phyloP scores from a whole-genome alignment of 2,329 filamentous ascomycete genomes.

The Microdochium trichocladiopsis region DNA sequence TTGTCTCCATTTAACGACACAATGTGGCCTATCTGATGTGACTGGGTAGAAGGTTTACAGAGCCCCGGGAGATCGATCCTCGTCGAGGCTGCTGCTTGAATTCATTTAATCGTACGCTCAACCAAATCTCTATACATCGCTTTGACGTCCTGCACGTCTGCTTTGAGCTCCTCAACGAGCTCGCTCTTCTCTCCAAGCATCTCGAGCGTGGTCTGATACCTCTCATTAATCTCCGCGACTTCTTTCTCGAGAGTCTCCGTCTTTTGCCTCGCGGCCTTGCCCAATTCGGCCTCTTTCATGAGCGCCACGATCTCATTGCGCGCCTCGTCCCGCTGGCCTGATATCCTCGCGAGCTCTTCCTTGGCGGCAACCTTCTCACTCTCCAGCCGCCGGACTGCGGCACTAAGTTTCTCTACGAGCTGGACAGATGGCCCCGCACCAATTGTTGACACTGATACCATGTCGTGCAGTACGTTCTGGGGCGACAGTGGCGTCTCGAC shows the following conservation, averaged over 20 bases:
- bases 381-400: constrained; percentile 83
- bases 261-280: constrained; percentile 50
- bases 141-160: constrained; percentile 89
- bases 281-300: constrained; percentile 78
- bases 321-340: constrained; percentile 83
- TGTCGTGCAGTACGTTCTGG: constrained; percentile 69
- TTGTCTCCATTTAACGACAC: no score
- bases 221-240: constrained; percentile 59
- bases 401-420: constrained; percentile 92
- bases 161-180: constrained; percentile 80
- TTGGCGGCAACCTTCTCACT: constrained; percentile 83
- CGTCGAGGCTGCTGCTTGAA: no score
- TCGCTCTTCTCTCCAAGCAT: constrained; percentile 97
- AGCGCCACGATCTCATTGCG: constrained; percentile 83
- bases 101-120: constrained; percentile 69
- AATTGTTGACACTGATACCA: constrained; percentile 82
- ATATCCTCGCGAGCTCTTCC: constrained; percentile 77
- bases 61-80: no score
- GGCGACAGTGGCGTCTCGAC: constrained; percentile 52
- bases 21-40: no score
- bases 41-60: no score
- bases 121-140: constrained; percentile 92
- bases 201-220: constrained; percentile 88
- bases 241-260: constrained; percentile 61
- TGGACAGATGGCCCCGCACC: constrained; percentile 90